Percentiles rank a stretch among this genome's conserved stretches.
These are phyloP conservation scores for Euphorbia tirucalli DNA, from an alignment of 345 rosid genomes.

Conservation along the genomic window DNA sequence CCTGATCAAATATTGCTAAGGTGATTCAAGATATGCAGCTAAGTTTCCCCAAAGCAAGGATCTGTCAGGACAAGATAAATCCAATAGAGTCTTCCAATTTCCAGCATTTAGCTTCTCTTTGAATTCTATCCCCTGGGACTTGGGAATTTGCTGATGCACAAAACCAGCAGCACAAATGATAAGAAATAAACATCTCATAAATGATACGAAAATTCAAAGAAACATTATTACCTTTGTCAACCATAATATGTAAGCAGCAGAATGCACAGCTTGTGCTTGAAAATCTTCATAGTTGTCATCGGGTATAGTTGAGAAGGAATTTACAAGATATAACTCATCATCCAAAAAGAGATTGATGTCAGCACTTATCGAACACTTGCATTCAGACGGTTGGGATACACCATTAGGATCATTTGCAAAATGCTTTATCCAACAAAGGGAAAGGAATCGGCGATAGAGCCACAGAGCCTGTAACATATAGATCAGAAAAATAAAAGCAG, in stretches of 20 bases:
- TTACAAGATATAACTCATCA: constrained; percentile 50
- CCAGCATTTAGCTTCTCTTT: constrained; percentile 42
- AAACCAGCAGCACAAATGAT: constrained; percentile 5
- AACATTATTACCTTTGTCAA: constrained; percentile 53
- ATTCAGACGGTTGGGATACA: constrained; percentile 16
- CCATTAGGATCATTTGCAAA: constrained; percentile 22
- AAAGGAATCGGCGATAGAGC: constrained; percentile 83
- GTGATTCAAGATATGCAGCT: constrained; percentile 4
- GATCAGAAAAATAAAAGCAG: neutral
- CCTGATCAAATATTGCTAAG: neutral
- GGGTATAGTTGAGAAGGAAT: constrained; percentile 46
- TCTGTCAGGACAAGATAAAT: constrained; percentile 40
- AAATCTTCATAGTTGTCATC: constrained; percentile 63
- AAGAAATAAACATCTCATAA: neutral
- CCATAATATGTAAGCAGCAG: constrained; percentile 64
- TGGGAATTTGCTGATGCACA: constrained; percentile 49
- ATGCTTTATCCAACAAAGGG: constrained; percentile 50
- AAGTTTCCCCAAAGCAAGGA: constrained; percentile 40
- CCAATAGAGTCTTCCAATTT: constrained; percentile 34
- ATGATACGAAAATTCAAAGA: neutral
- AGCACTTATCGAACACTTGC: constrained; percentile 21
- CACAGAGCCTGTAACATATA: constrained; percentile 59
- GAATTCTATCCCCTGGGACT: constrained; percentile 32
- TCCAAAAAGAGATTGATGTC: constrained; percentile 42
- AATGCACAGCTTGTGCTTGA: constrained; percentile 59